Base-by-base conservation (phyloP, 495 filamentous ascomycete genomes). In the Penicillium cataractarum region DNA sequence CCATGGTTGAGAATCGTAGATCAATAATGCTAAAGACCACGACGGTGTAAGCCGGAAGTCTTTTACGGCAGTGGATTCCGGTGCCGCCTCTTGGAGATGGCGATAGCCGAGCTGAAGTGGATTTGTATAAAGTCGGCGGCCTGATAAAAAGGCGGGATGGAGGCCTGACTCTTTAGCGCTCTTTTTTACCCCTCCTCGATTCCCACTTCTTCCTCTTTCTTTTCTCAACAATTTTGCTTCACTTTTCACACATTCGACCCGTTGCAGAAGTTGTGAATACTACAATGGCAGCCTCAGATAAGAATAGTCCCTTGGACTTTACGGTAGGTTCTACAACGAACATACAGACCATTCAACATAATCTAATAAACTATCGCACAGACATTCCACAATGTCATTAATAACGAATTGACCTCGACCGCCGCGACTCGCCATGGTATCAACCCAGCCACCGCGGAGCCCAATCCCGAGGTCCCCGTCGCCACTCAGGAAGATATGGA, bases 391-490 rank as follows among this genome's bases (percentile, higher is more conserved):
- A 80, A 78, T 65, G 52, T 78, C 55, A 78, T 80, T 61, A 74
- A 78, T 42, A 78, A 78, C 32, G 60, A 77, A 55, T 55, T 76
- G 29, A 67, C 68, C 21, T 54, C 71, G 19, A 74, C 71, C 12
- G 21, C 70, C 0, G 35, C 54, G 17, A 78, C 73, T 27, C 70
- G 67, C 17, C 67, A 74, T 50, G 76, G 82, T 39, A 74, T 85
- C 64, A 83, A 86, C 67, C 84, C 85, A 1, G 74, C 80, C 9
- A 86, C 74, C 19, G 72, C 72, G 27, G 67, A 85, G 57, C 72
- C 77, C 29, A 80, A 84, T 40, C 82, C 83, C 61, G 78, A 80
- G 37, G 83, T 88, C 9, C 83, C 86, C 1, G 71, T 88, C 40
- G 78, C 78, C 0, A 81, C 73, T 4, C 73, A 78, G 31, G 66